Evolutionary conservation across 2,329 filamentous ascomycete genomes (phyloP).

Genomic region (Venturia aucupariae): DNA sequence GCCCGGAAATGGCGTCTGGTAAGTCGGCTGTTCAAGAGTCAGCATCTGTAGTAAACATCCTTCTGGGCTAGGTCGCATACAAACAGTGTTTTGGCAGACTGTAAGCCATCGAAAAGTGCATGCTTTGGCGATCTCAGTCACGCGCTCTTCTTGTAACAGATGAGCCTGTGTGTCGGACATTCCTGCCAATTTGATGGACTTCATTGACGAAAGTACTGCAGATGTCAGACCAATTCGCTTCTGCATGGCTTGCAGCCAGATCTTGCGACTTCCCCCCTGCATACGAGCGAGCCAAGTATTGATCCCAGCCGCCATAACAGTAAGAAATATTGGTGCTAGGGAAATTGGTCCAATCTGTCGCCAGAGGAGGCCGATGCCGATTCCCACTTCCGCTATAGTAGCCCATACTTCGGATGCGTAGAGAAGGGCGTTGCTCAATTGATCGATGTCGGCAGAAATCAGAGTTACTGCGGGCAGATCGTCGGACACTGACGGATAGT

Average conservation of each 20-base stretch:
- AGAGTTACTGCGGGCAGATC: slow-evolving; percentile 7
- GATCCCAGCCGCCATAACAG: neutral
- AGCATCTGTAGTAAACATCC: neutral
- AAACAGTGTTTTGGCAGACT: neutral
- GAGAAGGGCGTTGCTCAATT: neutral
- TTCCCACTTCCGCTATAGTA: neutral
- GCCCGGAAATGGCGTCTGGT: neutral
- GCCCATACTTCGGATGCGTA: slow-evolving; percentile 8
- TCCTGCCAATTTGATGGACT: neutral
- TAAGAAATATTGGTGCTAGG: neutral
- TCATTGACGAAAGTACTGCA: neutral
- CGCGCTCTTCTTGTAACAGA: neutral
- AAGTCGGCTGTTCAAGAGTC: neutral
- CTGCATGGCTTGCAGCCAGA: slow-evolving; percentile 5
- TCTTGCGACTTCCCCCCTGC: neutral
- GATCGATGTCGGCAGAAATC: slow-evolving; percentile 6
- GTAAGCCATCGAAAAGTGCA: neutral
- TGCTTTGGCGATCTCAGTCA: neutral
- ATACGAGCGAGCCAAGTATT: neutral
- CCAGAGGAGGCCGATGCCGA: slow-evolving; percentile 5
- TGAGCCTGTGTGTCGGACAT: neutral
- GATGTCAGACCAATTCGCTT: neutral
- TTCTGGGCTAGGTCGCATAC: neutral
- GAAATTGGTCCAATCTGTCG: neutral
- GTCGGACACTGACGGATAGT: neutral